phyloP scores from a whole-genome alignment of 1,139 yeast genomes.

The Geotrichum bryndzae region DNA sequence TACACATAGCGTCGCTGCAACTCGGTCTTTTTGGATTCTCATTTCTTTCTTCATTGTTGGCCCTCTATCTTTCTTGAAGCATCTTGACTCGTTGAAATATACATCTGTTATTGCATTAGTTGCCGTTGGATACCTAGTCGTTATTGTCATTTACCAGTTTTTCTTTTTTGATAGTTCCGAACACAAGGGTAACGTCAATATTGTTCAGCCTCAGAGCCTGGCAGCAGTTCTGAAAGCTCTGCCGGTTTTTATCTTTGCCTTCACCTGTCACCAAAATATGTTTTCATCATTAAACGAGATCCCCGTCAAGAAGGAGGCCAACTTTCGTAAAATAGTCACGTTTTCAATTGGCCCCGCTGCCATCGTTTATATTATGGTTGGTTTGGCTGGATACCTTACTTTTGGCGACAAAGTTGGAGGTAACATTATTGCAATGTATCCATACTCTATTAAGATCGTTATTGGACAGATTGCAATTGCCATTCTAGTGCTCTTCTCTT shows the following conservation, averaged over 20 bases:
- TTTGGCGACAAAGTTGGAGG: conserved; percentile 77
- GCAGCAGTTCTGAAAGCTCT: conserved; percentile 69
- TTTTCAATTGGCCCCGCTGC: conserved; percentile 55
- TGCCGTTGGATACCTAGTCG: conserved; percentile 70
- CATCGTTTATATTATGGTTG: conserved; percentile 60
- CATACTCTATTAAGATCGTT: conserved; percentile 44
- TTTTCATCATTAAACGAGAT: conserved; percentile 86
- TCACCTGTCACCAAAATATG: conserved; percentile 90
- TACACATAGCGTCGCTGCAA: conserved; percentile 21
- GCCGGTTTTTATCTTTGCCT: conserved; percentile 91
- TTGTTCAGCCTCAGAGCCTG: conserved; percentile 49
- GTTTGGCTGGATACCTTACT: conserved; percentile 77
- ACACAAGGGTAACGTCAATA: conserved; percentile 49
- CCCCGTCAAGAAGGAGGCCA: conserved; percentile 47
- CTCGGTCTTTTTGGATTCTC: conserved; percentile 57
- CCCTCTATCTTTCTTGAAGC: conserved; percentile 70
- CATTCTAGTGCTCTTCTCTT: conserved; percentile 76
- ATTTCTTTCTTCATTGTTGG: conserved; percentile 55
- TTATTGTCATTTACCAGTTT: conserved; percentile 67
- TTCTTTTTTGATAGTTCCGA: conserved; percentile 42
- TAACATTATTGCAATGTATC: conserved; percentile 66
- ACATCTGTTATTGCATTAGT: conserved; percentile 79
- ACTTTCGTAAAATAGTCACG: conserved; percentile 48
- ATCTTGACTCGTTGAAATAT: conserved; percentile 76
- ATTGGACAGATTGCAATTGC: conserved; percentile 74